Percentiles rank a stretch among this genome's conserved stretches.
These are phyloP conservation scores for Aureobasidium sp. DNA, from an alignment of 2,329 filamentous ascomycete genomes.

Conservation along the genomic window DNA sequence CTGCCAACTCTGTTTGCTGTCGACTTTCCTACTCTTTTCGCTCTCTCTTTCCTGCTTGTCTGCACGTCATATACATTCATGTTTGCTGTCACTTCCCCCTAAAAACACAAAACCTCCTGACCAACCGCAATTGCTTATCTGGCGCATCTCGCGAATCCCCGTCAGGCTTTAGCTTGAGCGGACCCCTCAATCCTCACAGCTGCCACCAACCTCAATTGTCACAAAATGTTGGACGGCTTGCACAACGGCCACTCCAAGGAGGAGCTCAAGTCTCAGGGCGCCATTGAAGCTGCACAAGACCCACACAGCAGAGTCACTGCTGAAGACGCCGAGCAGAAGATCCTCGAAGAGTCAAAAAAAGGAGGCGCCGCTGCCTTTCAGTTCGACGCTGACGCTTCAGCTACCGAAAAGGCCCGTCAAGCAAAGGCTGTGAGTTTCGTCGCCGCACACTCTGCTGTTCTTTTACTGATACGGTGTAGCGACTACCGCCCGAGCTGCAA, in stretches of 20 bases:
- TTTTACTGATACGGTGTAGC: slow-evolving; percentile 35
- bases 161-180: neutral
- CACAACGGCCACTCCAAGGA: slow-evolving; percentile 24
- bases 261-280: slow-evolving; percentile 77
- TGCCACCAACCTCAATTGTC: neutral
- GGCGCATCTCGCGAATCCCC: too few species aligned
- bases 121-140: too few species aligned
- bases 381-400: slow-evolving; percentile 78
- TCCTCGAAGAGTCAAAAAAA: slow-evolving; percentile 70
- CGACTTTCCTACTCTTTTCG: too few species aligned
- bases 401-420: slow-evolving; percentile 77
- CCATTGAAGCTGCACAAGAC: slow-evolving; percentile 67
- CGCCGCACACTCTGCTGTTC: too few species aligned
- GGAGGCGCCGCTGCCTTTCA: slow-evolving; percentile 73
- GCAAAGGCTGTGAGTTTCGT: slow-evolving; percentile 60
- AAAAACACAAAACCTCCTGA: too few species aligned
- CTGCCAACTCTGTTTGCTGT: too few species aligned
- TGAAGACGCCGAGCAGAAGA: slow-evolving; percentile 62
- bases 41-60: too few species aligned
- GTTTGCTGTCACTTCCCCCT: too few species aligned
- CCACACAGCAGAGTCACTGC: slow-evolving; percentile 60
- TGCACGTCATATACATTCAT: too few species aligned
- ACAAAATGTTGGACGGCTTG: slow-evolving; percentile 18
- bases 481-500: slow-evolving; percentile 57
- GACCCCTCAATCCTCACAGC: neutral